Evolutionary conservation across 202 grass and related monocot genomes (phyloP), one percentile per base, ranked within the genome.

Genomic region (Eragrostis tef): DNA sequence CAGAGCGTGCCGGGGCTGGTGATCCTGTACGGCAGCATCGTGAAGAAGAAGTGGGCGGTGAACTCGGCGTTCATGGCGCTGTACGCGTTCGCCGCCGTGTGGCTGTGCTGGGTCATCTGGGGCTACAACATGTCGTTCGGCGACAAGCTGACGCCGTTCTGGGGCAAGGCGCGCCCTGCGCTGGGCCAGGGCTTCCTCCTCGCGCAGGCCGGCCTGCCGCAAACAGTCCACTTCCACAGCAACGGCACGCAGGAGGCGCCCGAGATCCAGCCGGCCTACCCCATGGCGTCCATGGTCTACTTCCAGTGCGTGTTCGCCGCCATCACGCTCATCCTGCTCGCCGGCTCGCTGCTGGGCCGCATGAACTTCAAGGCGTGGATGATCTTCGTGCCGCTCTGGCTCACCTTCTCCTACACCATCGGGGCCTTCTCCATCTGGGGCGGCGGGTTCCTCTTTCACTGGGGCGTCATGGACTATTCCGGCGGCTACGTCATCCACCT

Each of bases 291-390:
- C 64, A 94, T 97, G 89, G 94, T 97, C 43, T 97, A 97, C 79
- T 97, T 97, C 88, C 92, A 98, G 83, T 93, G 94, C 86, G 84
- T 93, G 2, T 98, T 98, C 62, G 92, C 90, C 11, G 92, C 92
- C 81, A 98, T 98, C 86, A 91, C 88, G n/a, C 88, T 98, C 67
- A 91, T 94, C 81, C 94, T 98, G 4, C 79, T 94, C 31, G 94
- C 90, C 5, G 94, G 92, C 2, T 94, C 94, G 2, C 81, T 98
- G 58, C 89, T 98, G 14, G 94, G 92, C 2, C 89, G 92, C 70
- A 98, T 98, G 94, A 98, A 98, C 83, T 86, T 98, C 79, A 87
- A 64, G 27, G 92, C 94, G 0, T 98, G 94, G 94, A 98, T 98
- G 88, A 48, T 94, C 49, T 98, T 98, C 78, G 94, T 98, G 9